A percentile compares a stretch with the other conserved stretches of the same genome.
phyloP scores from a whole-genome alignment of 2,329 filamentous ascomycete species.

The Fusarium robinianum region DNA sequence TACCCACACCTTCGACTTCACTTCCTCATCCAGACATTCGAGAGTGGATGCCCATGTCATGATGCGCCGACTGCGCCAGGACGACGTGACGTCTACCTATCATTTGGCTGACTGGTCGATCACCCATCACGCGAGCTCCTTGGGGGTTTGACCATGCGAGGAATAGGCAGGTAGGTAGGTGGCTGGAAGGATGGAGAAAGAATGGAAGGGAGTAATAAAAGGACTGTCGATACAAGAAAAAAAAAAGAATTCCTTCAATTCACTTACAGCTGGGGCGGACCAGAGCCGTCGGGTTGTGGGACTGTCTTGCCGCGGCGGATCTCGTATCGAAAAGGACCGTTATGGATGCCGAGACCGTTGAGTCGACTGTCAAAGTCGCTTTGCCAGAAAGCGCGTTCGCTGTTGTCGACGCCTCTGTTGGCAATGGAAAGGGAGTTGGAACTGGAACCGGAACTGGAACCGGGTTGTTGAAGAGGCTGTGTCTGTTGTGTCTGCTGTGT shows the following conservation, averaged over 20 bases:
- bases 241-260: slow-evolving; percentile 20
- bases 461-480: slow-evolving; percentile 20
- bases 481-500: too few relatives aligned
- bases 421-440: too few relatives aligned
- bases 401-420: slow-evolving; percentile 17
- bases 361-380: slow-evolving; percentile 37
- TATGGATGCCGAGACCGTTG: slow-evolving; percentile 37
- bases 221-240: background rate
- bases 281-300: slow-evolving; percentile 30
- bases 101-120: too few relatives aligned
- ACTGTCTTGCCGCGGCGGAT: slow-evolving; percentile 42
- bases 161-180: too few relatives aligned
- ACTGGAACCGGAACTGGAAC: too few relatives aligned
- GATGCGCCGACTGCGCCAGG: slow-evolving; percentile 13
- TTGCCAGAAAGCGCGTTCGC: slow-evolving; percentile 24
- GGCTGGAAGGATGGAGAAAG: too few relatives aligned
- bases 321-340: slow-evolving; percentile 38
- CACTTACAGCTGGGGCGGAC: slow-evolving; percentile 39
- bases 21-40: slow-evolving; percentile 14
- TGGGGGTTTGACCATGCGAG: too few relatives aligned
- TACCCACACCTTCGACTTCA: background rate
- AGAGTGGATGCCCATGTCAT: slow-evolving; percentile 11
- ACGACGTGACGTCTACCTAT: slow-evolving; percentile 10
- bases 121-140: too few relatives aligned
- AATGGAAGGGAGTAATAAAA: background rate